Evolutionary conservation across 1,139 yeast genomes (phyloP).

Genomic region (Schwanniomyces etchellsii): DNA sequence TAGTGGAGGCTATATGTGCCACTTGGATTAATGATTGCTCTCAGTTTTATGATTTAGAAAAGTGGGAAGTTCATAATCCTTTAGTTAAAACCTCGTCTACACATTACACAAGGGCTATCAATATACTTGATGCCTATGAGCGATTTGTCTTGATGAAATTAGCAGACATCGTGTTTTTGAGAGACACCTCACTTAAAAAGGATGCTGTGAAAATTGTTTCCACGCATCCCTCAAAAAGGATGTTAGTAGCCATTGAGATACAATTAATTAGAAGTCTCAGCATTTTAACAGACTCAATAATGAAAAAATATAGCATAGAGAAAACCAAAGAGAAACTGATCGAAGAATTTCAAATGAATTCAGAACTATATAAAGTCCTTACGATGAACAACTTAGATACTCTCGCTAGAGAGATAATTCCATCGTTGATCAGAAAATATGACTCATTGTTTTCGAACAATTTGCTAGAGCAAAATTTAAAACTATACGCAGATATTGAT

Average conservation of each 20-base stretch:
- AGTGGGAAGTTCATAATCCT: slow-evolving; percentile 26
- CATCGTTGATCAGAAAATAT: slow-evolving; percentile 27
- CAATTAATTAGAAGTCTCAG: slow-evolving; percentile 45
- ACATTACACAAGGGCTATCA: slow-evolving; percentile 29
- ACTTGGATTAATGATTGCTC: slow-evolving; percentile 47
- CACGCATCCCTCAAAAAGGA: slow-evolving; percentile 37
- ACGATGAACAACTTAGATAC: slow-evolving; percentile 44
- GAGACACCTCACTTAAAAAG: slow-evolving; percentile 9
- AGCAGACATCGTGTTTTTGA: slow-evolving; percentile 21
- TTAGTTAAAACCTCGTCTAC: slow-evolving; percentile 12
- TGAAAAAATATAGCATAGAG: slow-evolving; percentile 38
- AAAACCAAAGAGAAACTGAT: slow-evolving; percentile 8
- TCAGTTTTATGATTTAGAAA: slow-evolving; percentile 40
- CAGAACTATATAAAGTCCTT: slow-evolving; percentile 32
- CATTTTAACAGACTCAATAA: slow-evolving; percentile 36
- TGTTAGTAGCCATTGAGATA: slow-evolving; percentile 39
- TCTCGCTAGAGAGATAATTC: slow-evolving; percentile 28
- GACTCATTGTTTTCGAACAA: slow-evolving; percentile 33
- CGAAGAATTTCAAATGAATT: slow-evolving; percentile 14
- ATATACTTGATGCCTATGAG: slow-evolving; percentile 33
- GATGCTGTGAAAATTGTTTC: slow-evolving; percentile 23
- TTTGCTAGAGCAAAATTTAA: slow-evolving; percentile 34
- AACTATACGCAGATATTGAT: slow-evolving; percentile 39
- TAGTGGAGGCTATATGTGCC: slow-evolving; percentile 40
- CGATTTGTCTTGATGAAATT: slow-evolving; percentile 28